These are phyloP conservation scores for Bassia scoparia DNA, from an alignment of 148 eudicot genomes.

Conservation along the genomic window DNA sequence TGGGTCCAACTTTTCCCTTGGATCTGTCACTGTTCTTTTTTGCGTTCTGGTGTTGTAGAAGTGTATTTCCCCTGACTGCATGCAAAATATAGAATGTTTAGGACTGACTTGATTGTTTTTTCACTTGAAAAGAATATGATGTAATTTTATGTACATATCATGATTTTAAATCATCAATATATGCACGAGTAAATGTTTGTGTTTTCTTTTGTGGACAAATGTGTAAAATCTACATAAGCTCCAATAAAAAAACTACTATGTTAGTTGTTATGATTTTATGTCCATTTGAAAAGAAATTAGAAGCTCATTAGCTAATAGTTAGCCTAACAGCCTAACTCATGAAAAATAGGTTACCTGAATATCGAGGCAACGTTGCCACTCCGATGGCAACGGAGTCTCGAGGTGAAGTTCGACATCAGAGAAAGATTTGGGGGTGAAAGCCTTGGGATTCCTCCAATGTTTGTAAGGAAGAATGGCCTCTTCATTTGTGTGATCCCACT, in stretches of 20 bases:
- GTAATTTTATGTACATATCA: no score
- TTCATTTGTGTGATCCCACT: constrained; percentile 23
- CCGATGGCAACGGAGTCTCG: constrained; percentile 61
- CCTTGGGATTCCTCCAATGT: constrained; percentile 28
- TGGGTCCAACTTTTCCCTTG: constrained; percentile 49
- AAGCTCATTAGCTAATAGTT: not conserved
- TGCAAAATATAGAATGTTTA: constrained; percentile 9
- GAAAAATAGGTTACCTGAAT: constrained; percentile 64
- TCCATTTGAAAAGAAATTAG: no score
- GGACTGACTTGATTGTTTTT: not conserved
- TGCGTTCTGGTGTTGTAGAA: constrained; percentile 77
- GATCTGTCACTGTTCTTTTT: constrained; percentile 60
- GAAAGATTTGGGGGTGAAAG: constrained; percentile 23
- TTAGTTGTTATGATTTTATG: no score
- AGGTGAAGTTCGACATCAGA: constrained; percentile 42
- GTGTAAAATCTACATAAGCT: not conserved
- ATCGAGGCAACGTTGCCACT: constrained; percentile 88
- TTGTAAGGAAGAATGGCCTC: constrained; percentile 29
- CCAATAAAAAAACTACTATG: no score
- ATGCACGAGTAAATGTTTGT: not conserved
- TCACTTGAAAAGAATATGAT: not conserved
- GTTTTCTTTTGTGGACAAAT: not conserved
- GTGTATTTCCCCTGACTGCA: constrained; percentile 70
- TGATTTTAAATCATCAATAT: not conserved
- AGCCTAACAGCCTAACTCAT: not conserved